These are phyloP conservation scores for Starmerella bombi DNA, from an alignment of 805 yeast genomes.

Conservation along the genomic window DNA sequence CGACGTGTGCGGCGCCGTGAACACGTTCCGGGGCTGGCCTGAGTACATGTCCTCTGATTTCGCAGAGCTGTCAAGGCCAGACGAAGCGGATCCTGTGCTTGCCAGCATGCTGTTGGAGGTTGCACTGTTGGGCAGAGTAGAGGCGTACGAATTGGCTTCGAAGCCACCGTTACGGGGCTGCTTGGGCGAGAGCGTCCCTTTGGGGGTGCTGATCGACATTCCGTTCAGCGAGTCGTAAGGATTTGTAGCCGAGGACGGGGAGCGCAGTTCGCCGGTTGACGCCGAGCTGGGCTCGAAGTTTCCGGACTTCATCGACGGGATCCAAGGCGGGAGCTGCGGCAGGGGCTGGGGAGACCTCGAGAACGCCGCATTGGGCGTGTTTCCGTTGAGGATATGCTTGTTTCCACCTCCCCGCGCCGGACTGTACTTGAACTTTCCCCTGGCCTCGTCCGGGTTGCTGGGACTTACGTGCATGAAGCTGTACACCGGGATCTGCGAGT, in stretches of 20 bases:
- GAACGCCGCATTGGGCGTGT: neutral
- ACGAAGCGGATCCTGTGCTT: neutral
- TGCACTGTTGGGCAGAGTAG: neutral
- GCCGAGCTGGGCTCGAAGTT: neutral
- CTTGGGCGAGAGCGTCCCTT: neutral
- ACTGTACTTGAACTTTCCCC: too few species aligned
- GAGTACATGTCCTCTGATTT: too few species aligned
- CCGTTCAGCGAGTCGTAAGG: neutral
- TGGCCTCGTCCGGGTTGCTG: neutral
- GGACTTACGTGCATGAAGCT: constrained; percentile 11
- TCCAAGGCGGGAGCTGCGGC: neutral
- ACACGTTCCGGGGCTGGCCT: too few species aligned
- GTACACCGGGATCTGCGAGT: constrained; percentile 16
- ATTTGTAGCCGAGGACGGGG: neutral
- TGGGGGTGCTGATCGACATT: neutral
- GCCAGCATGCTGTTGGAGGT: neutral
- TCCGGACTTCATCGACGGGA: neutral
- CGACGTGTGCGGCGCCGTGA: too few species aligned
- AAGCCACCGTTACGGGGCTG: neutral
- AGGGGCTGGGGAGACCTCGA: neutral
- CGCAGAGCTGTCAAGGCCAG: neutral
- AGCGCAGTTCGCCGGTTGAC: neutral
- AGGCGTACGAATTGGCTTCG: neutral
- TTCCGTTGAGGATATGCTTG: neutral
- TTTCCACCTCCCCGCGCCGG: neutral